Evolutionary conservation across 257 asterid species (phyloP).

Genomic region (Echites panduratus): DNA sequence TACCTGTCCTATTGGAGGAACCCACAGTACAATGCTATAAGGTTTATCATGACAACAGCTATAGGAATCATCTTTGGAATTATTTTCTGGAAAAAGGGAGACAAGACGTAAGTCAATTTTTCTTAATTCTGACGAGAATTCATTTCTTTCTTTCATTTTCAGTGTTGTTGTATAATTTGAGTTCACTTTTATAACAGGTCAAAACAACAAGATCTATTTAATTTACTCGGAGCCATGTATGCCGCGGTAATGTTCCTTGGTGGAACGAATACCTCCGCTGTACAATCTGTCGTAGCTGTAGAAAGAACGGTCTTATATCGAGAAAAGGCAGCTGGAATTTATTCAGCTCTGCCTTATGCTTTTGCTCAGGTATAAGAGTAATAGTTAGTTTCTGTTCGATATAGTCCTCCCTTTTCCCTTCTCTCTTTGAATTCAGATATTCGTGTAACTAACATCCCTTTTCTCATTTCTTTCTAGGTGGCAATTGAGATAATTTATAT

Average conservation of each 20-base stretch:
- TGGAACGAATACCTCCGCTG: conserved; percentile 66
- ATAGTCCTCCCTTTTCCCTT: not conserved
- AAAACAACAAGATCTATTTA: conserved; percentile 59
- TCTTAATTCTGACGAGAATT: conserved; percentile 1
- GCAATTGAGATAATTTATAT: conserved; percentile 60
- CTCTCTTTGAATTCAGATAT: not conserved
- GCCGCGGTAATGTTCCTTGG: conserved; percentile 81
- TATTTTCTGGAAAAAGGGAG: conserved; percentile 68
- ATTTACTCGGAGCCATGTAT: conserved; percentile 73
- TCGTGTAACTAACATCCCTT: not conserved
- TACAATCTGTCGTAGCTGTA: conserved; percentile 69
- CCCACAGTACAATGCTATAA: conserved; percentile 57
- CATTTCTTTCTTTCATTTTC: not conserved
- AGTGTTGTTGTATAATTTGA: not conserved
- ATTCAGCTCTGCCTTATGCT: conserved; percentile 74
- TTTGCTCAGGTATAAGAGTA: conserved; percentile 36
- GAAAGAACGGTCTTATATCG: conserved; percentile 85
- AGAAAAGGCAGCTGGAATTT: conserved; percentile 85
- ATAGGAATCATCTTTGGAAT: conserved; percentile 65
- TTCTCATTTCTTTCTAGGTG: conserved; percentile 32
- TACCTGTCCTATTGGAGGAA: conserved; percentile 70
- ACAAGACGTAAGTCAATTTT: conserved; percentile 41
- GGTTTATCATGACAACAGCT: conserved; percentile 58
- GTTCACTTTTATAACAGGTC: conserved; percentile 37
- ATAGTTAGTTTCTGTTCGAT: not conserved